A percentile compares a stretch with the other conserved stretches of the same genome.
These are phyloP conservation scores for Blastocystis hominis DNA, from an alignment of 352 stramenopile species.

Conservation along the genomic window DNA sequence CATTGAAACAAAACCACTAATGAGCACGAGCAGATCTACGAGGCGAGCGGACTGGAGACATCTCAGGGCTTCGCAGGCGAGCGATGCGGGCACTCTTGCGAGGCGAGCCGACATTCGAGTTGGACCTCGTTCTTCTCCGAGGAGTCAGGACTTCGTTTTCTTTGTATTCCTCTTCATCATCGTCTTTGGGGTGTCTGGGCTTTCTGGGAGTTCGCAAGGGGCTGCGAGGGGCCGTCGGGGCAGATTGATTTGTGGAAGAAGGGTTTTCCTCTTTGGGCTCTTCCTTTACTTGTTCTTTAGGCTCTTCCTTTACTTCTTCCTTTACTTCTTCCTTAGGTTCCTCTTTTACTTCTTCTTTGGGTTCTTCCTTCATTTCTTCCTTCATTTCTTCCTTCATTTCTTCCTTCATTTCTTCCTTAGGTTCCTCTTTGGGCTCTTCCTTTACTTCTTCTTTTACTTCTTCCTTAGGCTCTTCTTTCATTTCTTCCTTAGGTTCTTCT, in stretches of 20 bases:
- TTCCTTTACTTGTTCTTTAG: not conserved
- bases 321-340: not conserved
- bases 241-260: no score
- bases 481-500: not conserved
- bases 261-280: no score
- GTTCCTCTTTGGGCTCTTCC: not conserved
- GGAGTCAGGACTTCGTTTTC: not conserved
- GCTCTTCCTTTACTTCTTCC: not conserved
- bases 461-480: not conserved
- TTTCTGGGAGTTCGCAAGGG: not conserved
- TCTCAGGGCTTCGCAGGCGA: not conserved
- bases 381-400: not conserved
- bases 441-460: not conserved
- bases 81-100: conserved; percentile 21
- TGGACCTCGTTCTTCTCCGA: not conserved
- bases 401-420: not conserved
- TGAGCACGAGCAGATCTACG: conserved; percentile 2
- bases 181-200: not conserved
- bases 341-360: not conserved
- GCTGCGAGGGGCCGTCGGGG: no score
- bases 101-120: not conserved
- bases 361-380: not conserved
- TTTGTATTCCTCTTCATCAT: not conserved
- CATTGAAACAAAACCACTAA: not conserved
- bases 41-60: not conserved